Percentiles rank a stretch among this genome's conserved stretches.
Conservation (phyloP, 345 rosid genomes). For the Sisymbrium irio region DNA sequence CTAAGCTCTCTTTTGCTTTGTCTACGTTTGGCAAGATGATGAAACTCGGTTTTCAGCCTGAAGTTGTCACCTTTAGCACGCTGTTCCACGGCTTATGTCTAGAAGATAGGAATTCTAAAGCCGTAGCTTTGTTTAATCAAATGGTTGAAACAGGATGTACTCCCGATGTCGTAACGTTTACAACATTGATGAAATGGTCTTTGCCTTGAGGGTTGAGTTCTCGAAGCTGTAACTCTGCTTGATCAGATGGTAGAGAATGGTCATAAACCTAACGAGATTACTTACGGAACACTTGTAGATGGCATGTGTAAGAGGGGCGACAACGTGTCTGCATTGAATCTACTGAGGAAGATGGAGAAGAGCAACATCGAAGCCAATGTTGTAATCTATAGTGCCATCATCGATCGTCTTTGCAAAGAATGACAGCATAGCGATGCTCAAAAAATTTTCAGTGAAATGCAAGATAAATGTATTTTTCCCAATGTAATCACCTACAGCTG, state of each 20-base stretch:
- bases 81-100: background rate
- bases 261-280: background rate
- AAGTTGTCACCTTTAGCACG: background rate
- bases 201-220: background rate
- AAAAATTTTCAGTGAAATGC: background rate
- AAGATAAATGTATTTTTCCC: background rate
- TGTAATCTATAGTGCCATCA: background rate
- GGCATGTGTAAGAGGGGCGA: background rate
- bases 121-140: background rate
- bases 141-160: background rate
- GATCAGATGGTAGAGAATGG: background rate
- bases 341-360: background rate
- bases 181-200: background rate
- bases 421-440: background rate
- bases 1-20: background rate
- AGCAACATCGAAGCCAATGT: background rate
- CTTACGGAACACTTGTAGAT: background rate
- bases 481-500: background rate
- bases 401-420: background rate
- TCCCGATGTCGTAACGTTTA: background rate
- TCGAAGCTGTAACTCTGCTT: background rate
- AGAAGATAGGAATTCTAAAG: background rate
- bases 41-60: background rate
- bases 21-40: background rate
- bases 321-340: background rate